Base-by-base conservation (phyloP, 73 alveolate genomes). In the Paramecium sexaurelia region DNA sequence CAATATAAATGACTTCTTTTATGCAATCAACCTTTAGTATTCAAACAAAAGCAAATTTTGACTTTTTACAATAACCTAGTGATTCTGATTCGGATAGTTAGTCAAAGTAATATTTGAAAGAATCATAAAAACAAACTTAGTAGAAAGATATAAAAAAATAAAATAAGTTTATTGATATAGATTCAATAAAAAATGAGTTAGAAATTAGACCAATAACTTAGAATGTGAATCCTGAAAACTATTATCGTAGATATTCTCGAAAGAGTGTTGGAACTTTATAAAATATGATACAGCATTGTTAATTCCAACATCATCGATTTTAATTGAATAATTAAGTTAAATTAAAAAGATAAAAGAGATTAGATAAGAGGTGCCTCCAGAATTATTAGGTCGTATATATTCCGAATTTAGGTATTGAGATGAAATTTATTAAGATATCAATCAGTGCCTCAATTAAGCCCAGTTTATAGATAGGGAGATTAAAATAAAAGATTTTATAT, bases 381-480 rank as follows among this genome's bases (percentile, higher is more conserved):
- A 69, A 35, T 27, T 32, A 13, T 13, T 69, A 20, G 33, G 36
- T 27, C 24, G 33, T 20, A 17, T 69, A 9, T 69, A 27, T 22
- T 69, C 85, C 7, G 85, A 69, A 20, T 69, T 69, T 10, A 69
- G 85, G 85, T 69, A 69, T 15, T 69, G 3, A 10, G 37, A 47
- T 47, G 7, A 7, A 15, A 5, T 47, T 15, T 15, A 15, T 5
- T 47, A 11, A 69, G 85, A 15, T 69, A 69, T 69, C 22, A 24
- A 13, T 69, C 3, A 26, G 85, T 69, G 11, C 56, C 85, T 11
- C 17, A n/a, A 17, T 15, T 69, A 7, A 27, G 4, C 6, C 57
- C 85, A 32, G 55, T 69, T 20, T 69, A 69, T 69, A 69, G 56
- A 69, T 69, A 69, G 56, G 85, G 85, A 4, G 85, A 69, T 32